phyloP scores from a whole-genome alignment of 2,329 filamentous ascomycete species.

The Furcasterigmium sp. region DNA sequence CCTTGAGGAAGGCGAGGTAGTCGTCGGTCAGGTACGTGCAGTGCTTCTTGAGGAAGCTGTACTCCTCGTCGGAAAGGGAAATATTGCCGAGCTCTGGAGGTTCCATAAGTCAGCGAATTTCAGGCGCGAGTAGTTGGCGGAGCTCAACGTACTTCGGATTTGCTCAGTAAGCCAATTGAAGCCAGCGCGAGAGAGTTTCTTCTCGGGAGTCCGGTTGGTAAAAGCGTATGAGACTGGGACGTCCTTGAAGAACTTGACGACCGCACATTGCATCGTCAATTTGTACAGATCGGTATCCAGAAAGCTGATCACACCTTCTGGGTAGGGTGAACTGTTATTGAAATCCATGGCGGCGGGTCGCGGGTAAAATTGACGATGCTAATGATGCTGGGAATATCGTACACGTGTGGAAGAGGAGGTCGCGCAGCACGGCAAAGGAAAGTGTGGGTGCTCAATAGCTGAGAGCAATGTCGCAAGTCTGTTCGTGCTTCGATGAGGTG shows the following conservation, averaged over 20 bases:
- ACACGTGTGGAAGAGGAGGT: too few relatives aligned
- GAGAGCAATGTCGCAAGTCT: too few relatives aligned
- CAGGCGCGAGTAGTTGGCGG: background rate
- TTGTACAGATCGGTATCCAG: constrained; percentile 88
- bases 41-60: constrained; percentile 68
- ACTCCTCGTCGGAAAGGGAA: constrained; percentile 71
- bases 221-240: constrained; percentile 84
- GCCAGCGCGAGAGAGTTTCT: constrained; percentile 79
- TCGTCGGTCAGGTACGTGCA: constrained; percentile 75
- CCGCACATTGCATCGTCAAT: constrained; percentile 96
- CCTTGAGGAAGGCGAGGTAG: constrained; percentile 77
- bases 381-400: too few relatives aligned
- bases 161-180: constrained; percentile 83
- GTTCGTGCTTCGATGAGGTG: too few relatives aligned
- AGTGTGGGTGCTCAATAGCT: too few relatives aligned
- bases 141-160: constrained; percentile 60
- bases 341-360: too few relatives aligned
- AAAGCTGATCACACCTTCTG: constrained; percentile 76
- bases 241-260: constrained; percentile 86
- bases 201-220: constrained; percentile 91
- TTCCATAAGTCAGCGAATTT: constrained; percentile 6
- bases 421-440: too few relatives aligned
- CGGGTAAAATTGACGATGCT: too few relatives aligned
- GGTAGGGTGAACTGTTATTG: constrained; percentile 60
- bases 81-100: constrained; percentile 73